Evolutionary conservation across 2,329 filamentous ascomycete genomes (phyloP).

Genomic region (Venturia oleaginea): DNA sequence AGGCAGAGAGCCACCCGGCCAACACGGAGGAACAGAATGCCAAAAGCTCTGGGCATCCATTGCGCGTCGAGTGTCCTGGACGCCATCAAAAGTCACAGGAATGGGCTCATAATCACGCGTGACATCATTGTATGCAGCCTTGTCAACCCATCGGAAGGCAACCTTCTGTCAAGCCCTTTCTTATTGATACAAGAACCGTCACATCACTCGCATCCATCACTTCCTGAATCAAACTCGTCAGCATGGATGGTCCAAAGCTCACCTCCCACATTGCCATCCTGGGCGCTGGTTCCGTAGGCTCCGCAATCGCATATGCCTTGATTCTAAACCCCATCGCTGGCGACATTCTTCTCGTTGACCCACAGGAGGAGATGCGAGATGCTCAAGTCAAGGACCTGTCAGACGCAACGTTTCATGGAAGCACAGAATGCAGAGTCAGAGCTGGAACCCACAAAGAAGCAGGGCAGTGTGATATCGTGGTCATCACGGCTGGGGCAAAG

Average conservation of each 20-base stretch:
- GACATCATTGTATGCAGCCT: neutral
- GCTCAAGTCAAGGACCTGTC: slow-evolving; percentile 45
- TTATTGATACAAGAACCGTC: neutral
- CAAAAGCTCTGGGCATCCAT: neutral
- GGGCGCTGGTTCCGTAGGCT: slow-evolving; percentile 43
- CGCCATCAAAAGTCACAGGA: neutral
- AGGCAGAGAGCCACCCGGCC: neutral
- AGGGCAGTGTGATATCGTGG: slow-evolving; percentile 44
- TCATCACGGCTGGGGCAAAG: slow-evolving; percentile 47
- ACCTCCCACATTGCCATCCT: slow-evolving; percentile 40
- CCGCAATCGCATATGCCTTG: slow-evolving; percentile 43
- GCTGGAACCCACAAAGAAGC: slow-evolving; percentile 40
- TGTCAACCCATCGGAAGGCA: too few species aligned
- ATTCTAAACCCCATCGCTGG: slow-evolving; percentile 41
- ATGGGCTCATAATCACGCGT: neutral
- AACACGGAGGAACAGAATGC: neutral
- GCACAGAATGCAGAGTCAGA: slow-evolving; percentile 35
- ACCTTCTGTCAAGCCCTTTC: too few species aligned
- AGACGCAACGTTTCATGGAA: slow-evolving; percentile 40
- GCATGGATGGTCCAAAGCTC: slow-evolving; percentile 17
- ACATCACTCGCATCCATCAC: neutral
- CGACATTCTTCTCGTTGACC: slow-evolving; percentile 47
- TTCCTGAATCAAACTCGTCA: neutral
- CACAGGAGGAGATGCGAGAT: slow-evolving; percentile 37
- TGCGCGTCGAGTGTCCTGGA: neutral